These are phyloP conservation scores for Coemansia sp. DNA, from an alignment of 192 early-diverging fungal genomes.

Conservation along the genomic window DNA sequence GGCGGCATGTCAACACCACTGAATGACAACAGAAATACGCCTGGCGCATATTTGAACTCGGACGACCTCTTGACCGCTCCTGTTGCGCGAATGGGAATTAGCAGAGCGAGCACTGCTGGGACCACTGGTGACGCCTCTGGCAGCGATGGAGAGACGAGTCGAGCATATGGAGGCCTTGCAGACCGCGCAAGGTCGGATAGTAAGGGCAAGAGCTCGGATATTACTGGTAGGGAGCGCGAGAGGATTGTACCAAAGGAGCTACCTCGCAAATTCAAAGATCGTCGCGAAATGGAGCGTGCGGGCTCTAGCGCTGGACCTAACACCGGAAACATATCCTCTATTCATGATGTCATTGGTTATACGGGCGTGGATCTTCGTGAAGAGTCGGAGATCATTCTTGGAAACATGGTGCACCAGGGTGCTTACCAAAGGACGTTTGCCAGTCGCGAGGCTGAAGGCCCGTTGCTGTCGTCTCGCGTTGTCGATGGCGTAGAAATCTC, in stretches of 20 bases:
- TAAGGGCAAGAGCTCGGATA: not conserved
- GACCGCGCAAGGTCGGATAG: slow-evolving; percentile 1
- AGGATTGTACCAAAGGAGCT: slow-evolving; percentile 8
- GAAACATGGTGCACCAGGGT: slow-evolving; percentile 30
- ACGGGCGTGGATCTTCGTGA: slow-evolving; percentile 75
- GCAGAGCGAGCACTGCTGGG: slow-evolving; percentile 22
- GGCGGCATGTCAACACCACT: slow-evolving; percentile 11
- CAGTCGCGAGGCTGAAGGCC: slow-evolving; percentile 7
- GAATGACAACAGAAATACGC: not conserved
- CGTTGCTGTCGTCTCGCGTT: slow-evolving; percentile 3
- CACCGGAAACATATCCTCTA: slow-evolving; percentile 22
- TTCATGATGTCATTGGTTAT: slow-evolving; percentile 80
- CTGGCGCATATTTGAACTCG: slow-evolving; percentile 9
- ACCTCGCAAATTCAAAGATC: slow-evolving; percentile 21
- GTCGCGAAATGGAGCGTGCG: slow-evolving; percentile 36
- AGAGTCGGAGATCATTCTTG: slow-evolving; percentile 61
- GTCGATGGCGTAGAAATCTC: slow-evolving; percentile 28
- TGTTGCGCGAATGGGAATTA: slow-evolving; percentile 12
- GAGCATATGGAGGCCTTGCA: not conserved
- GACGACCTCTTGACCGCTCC: slow-evolving; percentile 7
- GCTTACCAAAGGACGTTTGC: slow-evolving; percentile 3
- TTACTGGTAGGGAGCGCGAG: slow-evolving; percentile 5
- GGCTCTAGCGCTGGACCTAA: slow-evolving; percentile 7
- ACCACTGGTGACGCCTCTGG: slow-evolving; percentile 23
- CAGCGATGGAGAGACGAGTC: slow-evolving; percentile 10